Conservation (phyloP, 176 grass and related monocot genomes). For the Alloteropsis semialata region DNA sequence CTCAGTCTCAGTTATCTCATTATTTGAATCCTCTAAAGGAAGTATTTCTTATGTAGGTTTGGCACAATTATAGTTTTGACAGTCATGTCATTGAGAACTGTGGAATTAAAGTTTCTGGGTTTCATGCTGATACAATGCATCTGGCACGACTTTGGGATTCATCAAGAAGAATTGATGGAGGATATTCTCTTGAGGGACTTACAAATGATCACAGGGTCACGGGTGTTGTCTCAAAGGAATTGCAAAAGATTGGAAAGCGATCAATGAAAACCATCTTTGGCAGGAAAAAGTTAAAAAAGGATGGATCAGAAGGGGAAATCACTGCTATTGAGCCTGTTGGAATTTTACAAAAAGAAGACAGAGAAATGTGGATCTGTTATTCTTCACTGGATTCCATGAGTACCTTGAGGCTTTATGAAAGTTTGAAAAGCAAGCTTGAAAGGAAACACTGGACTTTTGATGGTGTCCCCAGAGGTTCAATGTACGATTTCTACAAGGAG, state of each 20-base stretch:
- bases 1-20: slow-evolving; percentile 17
- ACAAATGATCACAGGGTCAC: slow-evolving; percentile 77
- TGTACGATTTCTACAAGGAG: slow-evolving; percentile 90
- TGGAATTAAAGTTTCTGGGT: slow-evolving; percentile 86
- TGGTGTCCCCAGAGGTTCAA: slow-evolving; percentile 56
- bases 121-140: slow-evolving; percentile 99
- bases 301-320: slow-evolving; percentile 73
- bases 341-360: slow-evolving; percentile 83
- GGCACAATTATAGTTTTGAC: slow-evolving; percentile 99
- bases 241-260: slow-evolving; percentile 64
- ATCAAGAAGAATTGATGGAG: slow-evolving; percentile 71
- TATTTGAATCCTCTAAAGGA: slow-evolving; percentile 13
- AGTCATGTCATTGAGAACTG: slow-evolving; percentile 83
- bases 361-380: slow-evolving; percentile 74
- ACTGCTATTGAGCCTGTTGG: slow-evolving; percentile 58
- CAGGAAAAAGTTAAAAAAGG: slow-evolving; percentile 85
- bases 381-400: slow-evolving; percentile 90
- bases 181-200: slow-evolving; percentile 98
- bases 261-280: slow-evolving; percentile 99
- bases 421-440: slow-evolving; percentile 74
- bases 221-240: slow-evolving; percentile 45
- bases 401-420: slow-evolving; percentile 77
- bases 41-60: slow-evolving; percentile 65
- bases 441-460: slow-evolving; percentile 58
- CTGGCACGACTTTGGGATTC: slow-evolving; percentile 92